A percentile compares a stretch with the other conserved stretches of the same genome.
These are phyloP conservation scores for Hirschfeldia incana DNA, from an alignment of 345 rosid species.

Conservation along the genomic window DNA sequence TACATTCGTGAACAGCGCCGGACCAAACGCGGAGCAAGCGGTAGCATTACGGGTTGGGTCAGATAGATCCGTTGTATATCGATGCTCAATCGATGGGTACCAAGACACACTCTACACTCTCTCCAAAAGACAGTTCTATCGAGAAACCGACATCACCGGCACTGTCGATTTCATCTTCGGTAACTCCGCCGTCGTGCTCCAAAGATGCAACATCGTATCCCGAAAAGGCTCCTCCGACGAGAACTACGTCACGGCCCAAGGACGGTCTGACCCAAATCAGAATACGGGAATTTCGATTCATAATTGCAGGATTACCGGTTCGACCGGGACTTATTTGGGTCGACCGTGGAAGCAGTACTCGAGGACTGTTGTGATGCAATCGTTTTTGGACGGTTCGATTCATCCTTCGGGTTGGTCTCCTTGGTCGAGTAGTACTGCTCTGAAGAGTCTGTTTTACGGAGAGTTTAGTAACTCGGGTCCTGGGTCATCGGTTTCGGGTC, in stretches of 20 bases:
- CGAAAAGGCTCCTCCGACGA: constrained; percentile 44
- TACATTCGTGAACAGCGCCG: constrained; percentile 65
- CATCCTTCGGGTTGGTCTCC: constrained; percentile 58
- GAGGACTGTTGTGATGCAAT: constrained; percentile 56
- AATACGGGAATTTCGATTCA: constrained; percentile 67
- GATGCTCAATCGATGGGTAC: constrained; percentile 47
- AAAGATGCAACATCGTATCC: constrained; percentile 51
- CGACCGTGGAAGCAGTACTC: constrained; percentile 68
- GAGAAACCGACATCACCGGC: constrained; percentile 46
- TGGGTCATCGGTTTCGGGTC: constrained; percentile 45
- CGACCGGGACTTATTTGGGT: constrained; percentile 59
- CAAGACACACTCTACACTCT: constrained; percentile 68
- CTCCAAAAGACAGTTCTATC: constrained; percentile 58
- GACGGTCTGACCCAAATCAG: constrained; percentile 58
- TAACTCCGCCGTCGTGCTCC: constrained; percentile 63
- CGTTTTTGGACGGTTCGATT: constrained; percentile 49
- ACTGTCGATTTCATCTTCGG: constrained; percentile 73
- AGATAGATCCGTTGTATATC: constrained; percentile 48
- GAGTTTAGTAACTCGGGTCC: constrained; percentile 52
- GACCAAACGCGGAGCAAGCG: constrained; percentile 61
- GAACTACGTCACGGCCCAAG: constrained; percentile 62
- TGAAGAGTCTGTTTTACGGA: constrained; percentile 45
- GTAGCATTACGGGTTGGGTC: constrained; percentile 71
- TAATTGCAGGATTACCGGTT: constrained; percentile 50
- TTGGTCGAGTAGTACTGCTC: constrained; percentile 36